Evolutionary conservation across 2,329 filamentous ascomycete genomes (phyloP).

Genomic region (Sarocladiaceae sp.): DNA sequence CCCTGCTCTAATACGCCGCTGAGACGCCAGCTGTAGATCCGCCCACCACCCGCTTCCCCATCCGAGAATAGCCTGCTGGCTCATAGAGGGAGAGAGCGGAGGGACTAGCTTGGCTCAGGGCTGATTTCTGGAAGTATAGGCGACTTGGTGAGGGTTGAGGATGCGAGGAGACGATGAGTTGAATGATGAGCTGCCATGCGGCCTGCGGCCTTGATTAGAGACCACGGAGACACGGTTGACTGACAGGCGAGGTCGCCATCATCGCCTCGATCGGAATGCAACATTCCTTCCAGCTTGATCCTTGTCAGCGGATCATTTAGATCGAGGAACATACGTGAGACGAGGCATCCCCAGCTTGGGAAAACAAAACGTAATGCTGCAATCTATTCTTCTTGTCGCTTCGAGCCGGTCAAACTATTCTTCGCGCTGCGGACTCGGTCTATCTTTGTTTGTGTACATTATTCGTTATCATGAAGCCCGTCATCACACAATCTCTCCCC

Average conservation of each 20-base stretch:
- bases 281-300: too few relatives aligned
- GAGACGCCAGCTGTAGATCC: background rate
- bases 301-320: too few relatives aligned
- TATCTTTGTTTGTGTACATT: slow-evolving; percentile 2
- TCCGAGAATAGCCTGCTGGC: slow-evolving; percentile 1
- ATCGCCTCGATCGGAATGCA: too few relatives aligned
- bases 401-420: background rate
- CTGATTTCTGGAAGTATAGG: background rate
- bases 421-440: background rate
- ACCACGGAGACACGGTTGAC: too few relatives aligned
- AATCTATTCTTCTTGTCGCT: background rate
- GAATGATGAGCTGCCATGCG: too few relatives aligned
- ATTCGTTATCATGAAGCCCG: background rate
- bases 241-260: too few relatives aligned
- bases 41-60: slow-evolving; percentile 3
- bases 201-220: too few relatives aligned
- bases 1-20: slow-evolving; percentile 2
- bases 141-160: background rate
- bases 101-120: background rate
- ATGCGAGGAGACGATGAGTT: background rate
- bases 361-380: too few relatives aligned
- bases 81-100: background rate
- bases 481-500: slow-evolving; percentile 7
- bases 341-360: too few relatives aligned
- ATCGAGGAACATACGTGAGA: too few relatives aligned